Evolutionary conservation across 345 rosid species (phyloP).

Genomic region (Populus simonii): DNA sequence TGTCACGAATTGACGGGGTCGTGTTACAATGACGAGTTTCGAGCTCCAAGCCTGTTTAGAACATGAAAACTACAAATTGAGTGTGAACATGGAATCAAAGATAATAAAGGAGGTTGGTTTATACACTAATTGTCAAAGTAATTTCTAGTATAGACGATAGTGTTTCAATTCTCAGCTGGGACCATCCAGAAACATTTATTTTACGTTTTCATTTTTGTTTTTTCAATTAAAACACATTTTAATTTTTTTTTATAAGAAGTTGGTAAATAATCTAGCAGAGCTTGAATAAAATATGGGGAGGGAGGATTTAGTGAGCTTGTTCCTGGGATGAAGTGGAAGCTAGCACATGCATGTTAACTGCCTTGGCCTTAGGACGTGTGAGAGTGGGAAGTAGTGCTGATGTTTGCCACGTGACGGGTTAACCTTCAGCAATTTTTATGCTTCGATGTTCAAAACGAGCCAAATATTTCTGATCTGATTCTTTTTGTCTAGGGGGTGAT

Average conservation of each 20-base stretch:
- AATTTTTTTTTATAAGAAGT: background rate
- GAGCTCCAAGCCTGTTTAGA: too few species aligned
- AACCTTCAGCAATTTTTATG: background rate
- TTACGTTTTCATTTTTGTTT: too few species aligned
- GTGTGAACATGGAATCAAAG: too few species aligned
- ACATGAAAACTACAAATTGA: too few species aligned
- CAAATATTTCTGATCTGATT: background rate
- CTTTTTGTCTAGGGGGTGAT: background rate
- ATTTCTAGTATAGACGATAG: too few species aligned
- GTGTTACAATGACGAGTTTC: too few species aligned
- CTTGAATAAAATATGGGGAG: background rate
- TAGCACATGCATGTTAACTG: background rate
- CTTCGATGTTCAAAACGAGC: background rate
- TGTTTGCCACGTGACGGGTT: constrained; percentile 27
- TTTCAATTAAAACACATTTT: too few species aligned
- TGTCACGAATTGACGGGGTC: too few species aligned
- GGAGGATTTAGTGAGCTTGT: background rate
- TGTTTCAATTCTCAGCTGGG: too few species aligned
- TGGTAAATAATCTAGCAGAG: background rate
- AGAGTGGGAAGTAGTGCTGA: constrained; percentile 21
- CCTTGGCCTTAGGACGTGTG: background rate
- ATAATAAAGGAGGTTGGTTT: too few species aligned
- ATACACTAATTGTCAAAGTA: too few species aligned
- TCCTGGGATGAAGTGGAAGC: background rate
- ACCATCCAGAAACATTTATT: too few species aligned